phyloP scores from a whole-genome alignment of 164 flowering plant species.

The Kalanchoe fedtschenkoi region DNA sequence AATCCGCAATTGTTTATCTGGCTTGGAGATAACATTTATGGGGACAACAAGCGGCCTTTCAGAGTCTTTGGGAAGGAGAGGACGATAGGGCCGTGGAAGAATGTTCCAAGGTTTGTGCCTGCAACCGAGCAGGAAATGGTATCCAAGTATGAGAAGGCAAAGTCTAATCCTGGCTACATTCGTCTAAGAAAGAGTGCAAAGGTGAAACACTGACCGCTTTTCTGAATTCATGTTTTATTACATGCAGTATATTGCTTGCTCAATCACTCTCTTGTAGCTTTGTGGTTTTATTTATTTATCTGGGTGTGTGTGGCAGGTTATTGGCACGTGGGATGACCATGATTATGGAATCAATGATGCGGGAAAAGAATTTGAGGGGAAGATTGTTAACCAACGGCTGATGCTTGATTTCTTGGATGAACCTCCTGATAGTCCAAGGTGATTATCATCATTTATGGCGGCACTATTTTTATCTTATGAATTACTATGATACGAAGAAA shows the following conservation, averaged over 20 bases:
- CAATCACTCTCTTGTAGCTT: background rate
- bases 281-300: conserved; percentile 5
- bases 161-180: conserved; percentile 48
- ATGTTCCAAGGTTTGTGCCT: conserved; percentile 55
- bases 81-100: conserved; percentile 83
- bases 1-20: conserved; percentile 66
- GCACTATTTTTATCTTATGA: background rate
- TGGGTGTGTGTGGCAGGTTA: conserved; percentile 26
- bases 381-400: conserved; percentile 47
- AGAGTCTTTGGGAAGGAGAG: conserved; percentile 54
- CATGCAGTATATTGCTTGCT: background rate
- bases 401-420: conserved; percentile 68
- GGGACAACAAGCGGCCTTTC: conserved; percentile 50
- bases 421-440: conserved; percentile 60
- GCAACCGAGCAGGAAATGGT: conserved; percentile 43
- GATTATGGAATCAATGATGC: conserved; percentile 80
- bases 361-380: conserved; percentile 57
- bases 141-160: conserved; percentile 33
- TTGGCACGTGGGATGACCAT: conserved; percentile 89
- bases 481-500: background rate
- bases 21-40: conserved; percentile 80
- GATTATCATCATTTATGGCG: conserved; percentile 4
- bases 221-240: background rate
- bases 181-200: conserved; percentile 33
- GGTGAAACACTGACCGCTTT: conserved; percentile 18